Percentiles rank a stretch among this genome's conserved stretches.
phyloP scores from a whole-genome alignment of 1,284 basidiomycete genomes.

The Meripilus lineatus region DNA sequence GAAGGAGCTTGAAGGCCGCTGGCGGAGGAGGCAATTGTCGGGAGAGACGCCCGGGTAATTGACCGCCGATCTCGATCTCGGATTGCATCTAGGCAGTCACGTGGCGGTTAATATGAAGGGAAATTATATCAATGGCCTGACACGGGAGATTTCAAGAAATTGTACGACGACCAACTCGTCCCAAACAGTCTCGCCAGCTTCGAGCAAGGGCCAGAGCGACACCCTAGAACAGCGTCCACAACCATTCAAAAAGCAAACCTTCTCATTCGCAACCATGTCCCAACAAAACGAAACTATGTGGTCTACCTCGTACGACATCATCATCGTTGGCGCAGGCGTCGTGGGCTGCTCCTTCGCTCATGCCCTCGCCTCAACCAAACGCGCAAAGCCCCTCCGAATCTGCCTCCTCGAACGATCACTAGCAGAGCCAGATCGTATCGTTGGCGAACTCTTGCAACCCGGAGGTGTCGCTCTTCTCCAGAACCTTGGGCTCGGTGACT shows the following conservation, averaged over 20 bases:
- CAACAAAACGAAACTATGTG: slow-evolving; percentile 8
- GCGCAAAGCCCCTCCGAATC: slow-evolving; percentile 63
- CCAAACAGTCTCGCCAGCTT: slow-evolving; percentile 7
- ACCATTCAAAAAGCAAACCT: slow-evolving; percentile 2
- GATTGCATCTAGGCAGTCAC: no score
- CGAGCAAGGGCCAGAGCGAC: slow-evolving; percentile 10
- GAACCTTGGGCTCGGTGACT: slow-evolving; percentile 71
- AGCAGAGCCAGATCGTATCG: slow-evolving; percentile 91
- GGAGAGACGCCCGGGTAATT: no score
- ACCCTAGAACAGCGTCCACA: slow-evolving; percentile 5
- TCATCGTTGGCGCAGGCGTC: slow-evolving; percentile 89
- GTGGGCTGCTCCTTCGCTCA: slow-evolving; percentile 78
- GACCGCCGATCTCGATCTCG: no score
- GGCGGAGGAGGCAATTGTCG: no score
- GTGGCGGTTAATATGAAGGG: no score
- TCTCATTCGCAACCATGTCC: slow-evolving; percentile 7
- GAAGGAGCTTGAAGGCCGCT: no score
- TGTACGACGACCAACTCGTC: not conserved
- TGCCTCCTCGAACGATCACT: slow-evolving; percentile 87
- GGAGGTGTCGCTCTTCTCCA: slow-evolving; percentile 81
- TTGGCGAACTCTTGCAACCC: slow-evolving; percentile 95
- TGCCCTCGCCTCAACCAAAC: slow-evolving; percentile 50
- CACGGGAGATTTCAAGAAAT: not conserved
- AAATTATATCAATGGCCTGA: no score
- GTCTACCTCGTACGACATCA: slow-evolving; percentile 52